phyloP scores from a whole-genome alignment of 2,329 filamentous ascomycete genomes.

The Trichoderma lentiforme region DNA sequence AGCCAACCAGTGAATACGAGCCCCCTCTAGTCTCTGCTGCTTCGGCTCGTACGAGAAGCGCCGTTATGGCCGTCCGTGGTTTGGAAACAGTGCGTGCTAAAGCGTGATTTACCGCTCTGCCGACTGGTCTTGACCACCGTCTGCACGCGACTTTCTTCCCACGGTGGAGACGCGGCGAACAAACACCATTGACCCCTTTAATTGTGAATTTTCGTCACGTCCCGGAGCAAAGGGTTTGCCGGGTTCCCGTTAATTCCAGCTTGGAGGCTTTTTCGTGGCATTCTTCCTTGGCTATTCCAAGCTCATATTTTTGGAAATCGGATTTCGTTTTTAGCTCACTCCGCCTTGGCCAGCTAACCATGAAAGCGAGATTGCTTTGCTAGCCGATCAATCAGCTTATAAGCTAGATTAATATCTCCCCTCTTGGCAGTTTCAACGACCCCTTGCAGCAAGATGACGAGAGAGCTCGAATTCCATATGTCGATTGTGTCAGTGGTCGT shows the following conservation, averaged over 20 bases:
- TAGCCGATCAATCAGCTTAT: not conserved
- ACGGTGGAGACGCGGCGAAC: constrained; percentile 13
- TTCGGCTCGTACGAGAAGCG: constrained; percentile 12
- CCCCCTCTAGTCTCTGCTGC: not conserved
- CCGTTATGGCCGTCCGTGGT: not conserved
- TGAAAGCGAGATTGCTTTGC: not conserved
- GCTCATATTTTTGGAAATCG: not conserved
- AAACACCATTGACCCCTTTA: constrained; percentile 16
- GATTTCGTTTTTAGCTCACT: not conserved
- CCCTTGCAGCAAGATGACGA: not conserved
- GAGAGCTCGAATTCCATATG: not conserved
- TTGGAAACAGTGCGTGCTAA: constrained; percentile 2
- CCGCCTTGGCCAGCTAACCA: not conserved
- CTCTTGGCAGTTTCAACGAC: constrained; percentile 1
- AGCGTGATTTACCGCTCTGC: constrained; percentile 7
- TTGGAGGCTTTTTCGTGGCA: not conserved
- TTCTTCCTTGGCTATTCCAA: not conserved
- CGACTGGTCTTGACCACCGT: not conserved
- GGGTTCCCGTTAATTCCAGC: not conserved
- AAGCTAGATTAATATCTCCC: not conserved
- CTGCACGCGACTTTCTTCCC: not conserved
- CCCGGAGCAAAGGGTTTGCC: not conserved
- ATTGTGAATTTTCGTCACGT: not conserved
- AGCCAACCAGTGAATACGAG: constrained; percentile 11
- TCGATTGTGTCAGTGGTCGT: not conserved